Evolutionary conservation across 768 basidiomycete species (phyloP).

Genomic region (Cystoderma amianthinum): DNA sequence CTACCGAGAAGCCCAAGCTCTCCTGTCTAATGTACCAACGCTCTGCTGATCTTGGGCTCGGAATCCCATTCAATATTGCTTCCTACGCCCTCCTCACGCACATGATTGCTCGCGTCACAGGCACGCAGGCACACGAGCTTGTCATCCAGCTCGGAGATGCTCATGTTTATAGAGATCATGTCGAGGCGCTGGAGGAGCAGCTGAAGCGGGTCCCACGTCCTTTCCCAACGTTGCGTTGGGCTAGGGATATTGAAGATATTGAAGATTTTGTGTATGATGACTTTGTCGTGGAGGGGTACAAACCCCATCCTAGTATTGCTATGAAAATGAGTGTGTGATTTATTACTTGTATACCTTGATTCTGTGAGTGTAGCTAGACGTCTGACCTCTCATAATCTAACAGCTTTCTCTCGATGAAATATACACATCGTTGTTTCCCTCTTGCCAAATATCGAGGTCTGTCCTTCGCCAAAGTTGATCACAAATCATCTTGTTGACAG

Average conservation of each 20-base stretch:
- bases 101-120: conserved; percentile 93
- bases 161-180: conserved; percentile 91
- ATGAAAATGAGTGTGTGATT: conserved; percentile 94
- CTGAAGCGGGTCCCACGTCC: conserved; percentile 68
- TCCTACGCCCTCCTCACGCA: conserved; percentile 96
- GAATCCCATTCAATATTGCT: conserved; percentile 98
- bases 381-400: no score
- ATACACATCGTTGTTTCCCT: no score
- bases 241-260: conserved; percentile 58
- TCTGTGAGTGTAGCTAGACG: no score
- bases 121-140: conserved; percentile 82
- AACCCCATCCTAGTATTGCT: conserved; percentile 73
- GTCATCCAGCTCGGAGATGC: conserved; percentile 97
- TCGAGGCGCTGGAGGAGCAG: conserved; percentile 80
- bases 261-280: conserved; percentile 81
- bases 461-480: no score
- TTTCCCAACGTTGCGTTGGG: conserved; percentile 81
- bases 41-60: conserved; percentile 94
- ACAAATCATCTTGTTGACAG: no score
- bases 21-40: conserved; percentile 98
- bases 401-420: no score
- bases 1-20: conserved; percentile 56
- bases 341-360: no score
- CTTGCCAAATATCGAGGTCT: no score
- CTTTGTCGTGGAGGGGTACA: conserved; percentile 81